Evolutionary conservation across 225 moss, liverwort and hornwort species (phyloP).

Genomic region (Pseudisothecium myosuroides): DNA sequence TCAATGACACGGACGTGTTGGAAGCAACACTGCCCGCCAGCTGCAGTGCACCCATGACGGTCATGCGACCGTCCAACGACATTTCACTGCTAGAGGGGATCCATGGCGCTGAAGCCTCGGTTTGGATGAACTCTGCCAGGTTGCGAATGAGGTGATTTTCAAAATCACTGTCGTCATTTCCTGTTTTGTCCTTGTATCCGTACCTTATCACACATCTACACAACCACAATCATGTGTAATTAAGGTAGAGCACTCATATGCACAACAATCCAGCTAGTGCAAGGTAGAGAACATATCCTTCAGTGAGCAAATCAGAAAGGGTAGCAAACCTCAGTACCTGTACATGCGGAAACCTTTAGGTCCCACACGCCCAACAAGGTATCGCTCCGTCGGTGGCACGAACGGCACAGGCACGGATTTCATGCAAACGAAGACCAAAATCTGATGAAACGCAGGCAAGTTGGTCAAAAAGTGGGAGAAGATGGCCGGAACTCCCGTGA

Average conservation of each 20-base stretch:
- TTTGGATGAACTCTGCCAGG: conserved; percentile 63
- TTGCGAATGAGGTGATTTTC: conserved; percentile 38
- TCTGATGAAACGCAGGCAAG: conserved; percentile 36
- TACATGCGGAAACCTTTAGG: conserved; percentile 31
- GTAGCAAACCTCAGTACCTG: not conserved
- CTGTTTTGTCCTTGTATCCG: conserved; percentile 37
- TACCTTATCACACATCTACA: conserved; percentile 21
- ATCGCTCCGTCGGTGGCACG: conserved; percentile 30
- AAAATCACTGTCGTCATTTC: conserved; percentile 6
- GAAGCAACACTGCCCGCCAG: not conserved
- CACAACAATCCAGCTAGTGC: not conserved
- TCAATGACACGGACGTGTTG: not conserved
- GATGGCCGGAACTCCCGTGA: conserved; percentile 33
- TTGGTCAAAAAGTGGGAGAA: conserved; percentile 45
- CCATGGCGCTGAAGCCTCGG: conserved; percentile 42
- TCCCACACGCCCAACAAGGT: conserved; percentile 32
- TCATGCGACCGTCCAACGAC: conserved; percentile 43
- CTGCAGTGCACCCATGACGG: conserved; percentile 14
- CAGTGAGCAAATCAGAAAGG: not conserved
- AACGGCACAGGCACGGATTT: conserved; percentile 28
- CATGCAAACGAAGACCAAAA: conserved; percentile 40
- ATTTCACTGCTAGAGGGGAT: conserved; percentile 57
- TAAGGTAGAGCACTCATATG: not conserved
- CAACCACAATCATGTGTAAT: not conserved
- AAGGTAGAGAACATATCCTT: not conserved